Evolutionary conservation across 2,329 filamentous ascomycete genomes (phyloP), one percentile per base, ranked within the genome.

Genomic region (Blumeria hordei): DNA sequence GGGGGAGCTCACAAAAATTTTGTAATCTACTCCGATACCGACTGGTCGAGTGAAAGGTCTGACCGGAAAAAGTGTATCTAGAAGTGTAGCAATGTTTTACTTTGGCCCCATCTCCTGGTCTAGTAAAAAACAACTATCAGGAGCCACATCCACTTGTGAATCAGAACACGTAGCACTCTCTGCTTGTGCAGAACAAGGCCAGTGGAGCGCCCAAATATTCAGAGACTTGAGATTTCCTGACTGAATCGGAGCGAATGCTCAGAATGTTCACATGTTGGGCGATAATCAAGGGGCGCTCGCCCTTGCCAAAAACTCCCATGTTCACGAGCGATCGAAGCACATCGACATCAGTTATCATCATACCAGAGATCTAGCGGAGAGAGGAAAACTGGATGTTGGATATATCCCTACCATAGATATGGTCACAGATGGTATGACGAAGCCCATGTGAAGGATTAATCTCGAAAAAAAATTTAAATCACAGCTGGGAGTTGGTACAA

Each of bases 121-220:
- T 10, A 51, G 47, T 35, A 51, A 51, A 35, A 51, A 51, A n/a
- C 47, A 51, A 51, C n/a, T n/a, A n/a, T n/a, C n/a, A n/a, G n/a
- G n/a, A n/a, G n/a, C n/a, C n/a, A n/a, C n/a, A n/a, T n/a, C 32
- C 11, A 51, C 28, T 33, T 51, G 47, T 33, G 32, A 51, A 35
- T 34, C 47, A n/a, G 47, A 51, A 33, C 33, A 21, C 33, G 18
- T 39, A 8, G 44, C 44, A 21, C 12, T 49, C 14, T 14, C 44
- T 7, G 12, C 7, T 4, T 49, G 11, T 32, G 6, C 11, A 8
- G 33, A 51, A 21, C 10, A 14, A 14, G 32, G 10, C 1, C 10
- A 35, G 10, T 51, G 47, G 28, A 8, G 12, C n/a, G 47, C 47
- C 11, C 21, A 51, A 12, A n/a, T 51, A 7, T 35, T 51, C 3